Evolutionary conservation across 352 stramenopile genomes (phyloP).

Genomic region (Phytophthora foliorum): DNA sequence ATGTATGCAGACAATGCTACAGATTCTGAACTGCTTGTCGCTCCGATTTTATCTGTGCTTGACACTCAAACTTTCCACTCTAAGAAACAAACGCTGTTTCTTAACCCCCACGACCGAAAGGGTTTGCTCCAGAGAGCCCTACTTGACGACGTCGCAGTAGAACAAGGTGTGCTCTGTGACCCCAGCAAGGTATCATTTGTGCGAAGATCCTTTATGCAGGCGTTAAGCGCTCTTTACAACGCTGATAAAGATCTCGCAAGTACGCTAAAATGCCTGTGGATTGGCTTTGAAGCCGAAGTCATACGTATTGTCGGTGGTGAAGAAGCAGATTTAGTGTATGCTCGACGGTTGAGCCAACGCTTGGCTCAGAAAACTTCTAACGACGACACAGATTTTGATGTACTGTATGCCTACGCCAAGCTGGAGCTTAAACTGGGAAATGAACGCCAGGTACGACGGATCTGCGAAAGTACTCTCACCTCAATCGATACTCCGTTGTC

Average conservation of each 20-base stretch:
- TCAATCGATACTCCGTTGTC: slow-evolving; percentile 25
- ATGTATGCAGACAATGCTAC: slow-evolving; percentile 51
- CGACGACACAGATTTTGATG: slow-evolving; percentile 27
- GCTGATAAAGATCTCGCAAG: slow-evolving; percentile 22
- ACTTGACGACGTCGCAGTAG: slow-evolving; percentile 38
- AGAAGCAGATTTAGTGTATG: slow-evolving; percentile 11
- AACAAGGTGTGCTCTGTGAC: slow-evolving; percentile 32
- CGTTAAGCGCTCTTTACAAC: slow-evolving; percentile 32
- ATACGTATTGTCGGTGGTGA: neutral
- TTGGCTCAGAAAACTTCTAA: slow-evolving; percentile 28
- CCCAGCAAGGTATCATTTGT: slow-evolving; percentile 57
- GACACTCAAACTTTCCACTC: slow-evolving; percentile 27
- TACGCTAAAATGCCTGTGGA: slow-evolving; percentile 56
- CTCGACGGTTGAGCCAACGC: slow-evolving; percentile 48
- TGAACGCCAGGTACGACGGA: slow-evolving; percentile 50
- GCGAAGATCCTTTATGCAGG: slow-evolving; percentile 45
- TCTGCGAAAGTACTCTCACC: slow-evolving; percentile 66
- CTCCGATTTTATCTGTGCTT: slow-evolving; percentile 57
- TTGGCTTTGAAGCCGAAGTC: slow-evolving; percentile 58
- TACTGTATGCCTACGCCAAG: slow-evolving; percentile 64
- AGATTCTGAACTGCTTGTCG: slow-evolving; percentile 47
- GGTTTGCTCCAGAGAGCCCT: slow-evolving; percentile 33
- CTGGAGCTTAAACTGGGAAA: slow-evolving; percentile 62
- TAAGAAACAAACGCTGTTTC: slow-evolving; percentile 31
- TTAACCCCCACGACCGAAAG: slow-evolving; percentile 39